Evolutionary conservation across 2,329 filamentous ascomycete genomes (phyloP).

Genomic region (Fusarium kyushuense): DNA sequence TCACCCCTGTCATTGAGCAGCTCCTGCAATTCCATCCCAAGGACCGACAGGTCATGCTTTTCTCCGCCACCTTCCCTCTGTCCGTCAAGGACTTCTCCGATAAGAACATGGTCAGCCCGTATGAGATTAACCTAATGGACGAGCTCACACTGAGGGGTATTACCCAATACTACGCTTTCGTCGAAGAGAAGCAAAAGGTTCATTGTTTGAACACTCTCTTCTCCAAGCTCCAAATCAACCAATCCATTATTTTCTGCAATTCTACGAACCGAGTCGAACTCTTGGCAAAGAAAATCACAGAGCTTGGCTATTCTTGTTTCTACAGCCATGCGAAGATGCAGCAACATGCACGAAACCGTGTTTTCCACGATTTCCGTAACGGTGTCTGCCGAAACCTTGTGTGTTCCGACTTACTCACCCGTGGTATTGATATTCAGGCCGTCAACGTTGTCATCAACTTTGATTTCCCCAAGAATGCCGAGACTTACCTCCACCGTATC

Average conservation of each 20-base stretch:
- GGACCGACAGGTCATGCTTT: slow-evolving; percentile 98
- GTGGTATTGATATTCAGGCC: slow-evolving; percentile 99
- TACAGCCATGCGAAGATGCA: slow-evolving; percentile 99
- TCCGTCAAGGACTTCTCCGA: slow-evolving; percentile 98
- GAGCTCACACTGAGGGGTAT: slow-evolving; percentile 98
- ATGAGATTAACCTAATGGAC: slow-evolving; percentile 99
- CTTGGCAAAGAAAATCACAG: slow-evolving; percentile 98
- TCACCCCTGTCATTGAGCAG: slow-evolving; percentile 97
- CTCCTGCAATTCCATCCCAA: slow-evolving; percentile 95
- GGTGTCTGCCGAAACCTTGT: slow-evolving; percentile 98
- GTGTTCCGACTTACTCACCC: slow-evolving; percentile 95
- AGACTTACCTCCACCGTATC: slow-evolving; percentile 98
- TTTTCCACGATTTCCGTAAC: slow-evolving; percentile 99
- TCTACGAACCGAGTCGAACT: slow-evolving; percentile 98
- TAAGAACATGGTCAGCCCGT: slow-evolving; percentile 95
- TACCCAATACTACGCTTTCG: slow-evolving; percentile 98
- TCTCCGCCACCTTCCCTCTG: slow-evolving; percentile 96
- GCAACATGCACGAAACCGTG: slow-evolving; percentile 94
- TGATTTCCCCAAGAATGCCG: slow-evolving; percentile 98
- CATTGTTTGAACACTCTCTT: slow-evolving; percentile 99
- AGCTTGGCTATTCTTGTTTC: slow-evolving; percentile 98
- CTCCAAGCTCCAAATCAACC: slow-evolving; percentile 99
- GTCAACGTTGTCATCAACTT: slow-evolving; percentile 99
- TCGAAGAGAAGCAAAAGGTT: slow-evolving; percentile 99
- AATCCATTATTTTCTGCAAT: slow-evolving; percentile 99